phyloP scores from a whole-genome alignment of 2,329 filamentous ascomycete genomes.

The Trichoderma semiorbis region DNA sequence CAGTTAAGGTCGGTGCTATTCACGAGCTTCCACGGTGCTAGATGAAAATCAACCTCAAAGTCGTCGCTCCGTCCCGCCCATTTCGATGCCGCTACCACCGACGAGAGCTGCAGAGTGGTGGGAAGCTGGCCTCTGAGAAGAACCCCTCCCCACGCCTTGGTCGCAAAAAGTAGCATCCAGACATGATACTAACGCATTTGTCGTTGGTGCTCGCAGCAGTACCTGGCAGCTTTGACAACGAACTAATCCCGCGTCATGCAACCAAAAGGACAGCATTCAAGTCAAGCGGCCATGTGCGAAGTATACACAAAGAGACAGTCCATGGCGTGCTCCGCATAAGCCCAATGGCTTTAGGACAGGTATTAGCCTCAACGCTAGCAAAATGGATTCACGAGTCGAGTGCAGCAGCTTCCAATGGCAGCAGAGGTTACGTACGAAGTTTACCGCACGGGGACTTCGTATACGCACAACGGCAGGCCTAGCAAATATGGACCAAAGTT shows the following conservation, averaged over 20 bases:
- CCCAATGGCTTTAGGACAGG: not conserved
- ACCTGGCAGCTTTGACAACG: not conserved
- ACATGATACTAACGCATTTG: not conserved
- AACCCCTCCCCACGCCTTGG: not conserved
- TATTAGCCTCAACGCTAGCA: constrained; percentile 4
- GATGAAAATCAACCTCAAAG: not conserved
- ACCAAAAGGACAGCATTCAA: not conserved
- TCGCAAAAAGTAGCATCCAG: not conserved
- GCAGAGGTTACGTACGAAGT: not conserved
- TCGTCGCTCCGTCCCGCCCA: not conserved
- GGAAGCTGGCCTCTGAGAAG: not conserved
- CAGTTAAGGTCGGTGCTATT: not conserved
- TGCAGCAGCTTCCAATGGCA: not conserved
- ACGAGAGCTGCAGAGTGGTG: not conserved
- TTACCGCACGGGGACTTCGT: not conserved
- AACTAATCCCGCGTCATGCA: not conserved
- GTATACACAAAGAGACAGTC: not conserved
- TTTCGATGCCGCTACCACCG: not conserved
- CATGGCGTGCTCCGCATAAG: constrained; percentile 10
- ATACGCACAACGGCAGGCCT: not conserved
- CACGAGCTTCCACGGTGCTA: not conserved
- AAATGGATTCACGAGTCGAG: not conserved
- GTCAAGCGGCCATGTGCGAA: not conserved
- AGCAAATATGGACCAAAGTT: not conserved
- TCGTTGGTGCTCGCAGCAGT: not conserved